Base-by-base conservation (phyloP, 306 rosid genomes). In the Glycine latifolia region DNA sequence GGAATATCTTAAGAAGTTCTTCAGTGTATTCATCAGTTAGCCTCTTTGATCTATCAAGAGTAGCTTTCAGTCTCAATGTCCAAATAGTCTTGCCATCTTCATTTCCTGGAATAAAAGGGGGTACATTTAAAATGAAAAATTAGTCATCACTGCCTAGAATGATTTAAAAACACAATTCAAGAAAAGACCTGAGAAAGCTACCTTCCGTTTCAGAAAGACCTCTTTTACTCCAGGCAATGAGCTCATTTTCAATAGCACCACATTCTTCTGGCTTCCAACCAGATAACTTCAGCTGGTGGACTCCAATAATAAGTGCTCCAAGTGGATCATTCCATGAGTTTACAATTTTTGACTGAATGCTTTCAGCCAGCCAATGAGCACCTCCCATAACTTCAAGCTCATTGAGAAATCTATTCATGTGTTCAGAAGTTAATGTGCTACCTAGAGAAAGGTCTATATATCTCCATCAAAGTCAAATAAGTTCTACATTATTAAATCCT, bases 1-100 rank as follows among this genome's bases (percentile, higher is more conserved):
- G 96, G 86, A 95, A 93, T 89, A 95, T 88, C 87, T 91, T 89
- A 83, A 95, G 93, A 88, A 95, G 96, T 56, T 91, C 91, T 91
- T 95, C 99, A 13, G 98, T 89, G 79, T 95, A 95, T 84, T 91
- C 97, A 90, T 95, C 97, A 10, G 98, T 95, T 67, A 95, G 90
- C 89, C 99, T 91, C 83, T 94, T 92, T 37, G 97, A 88, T 86
- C 99, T 90, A 83, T 95, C 99, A 77, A 95, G 98, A 73, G 98
- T 93, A 77, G 97, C 94, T 87, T 95, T 95, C 67, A 90, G 94
- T 88, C 97, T 89, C 88, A 93, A 86, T 54, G 94, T 86, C 99
- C 98, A 95, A 74, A 93, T 86, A 47, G 48, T 93, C 87, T 84
- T 91, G 49, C 99, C 99, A 91, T 93, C 99, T 87, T 95, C 99